phyloP scores from a whole-genome alignment of 371 early-diverging fungal genomes.

The Zychaea mexicana region DNA sequence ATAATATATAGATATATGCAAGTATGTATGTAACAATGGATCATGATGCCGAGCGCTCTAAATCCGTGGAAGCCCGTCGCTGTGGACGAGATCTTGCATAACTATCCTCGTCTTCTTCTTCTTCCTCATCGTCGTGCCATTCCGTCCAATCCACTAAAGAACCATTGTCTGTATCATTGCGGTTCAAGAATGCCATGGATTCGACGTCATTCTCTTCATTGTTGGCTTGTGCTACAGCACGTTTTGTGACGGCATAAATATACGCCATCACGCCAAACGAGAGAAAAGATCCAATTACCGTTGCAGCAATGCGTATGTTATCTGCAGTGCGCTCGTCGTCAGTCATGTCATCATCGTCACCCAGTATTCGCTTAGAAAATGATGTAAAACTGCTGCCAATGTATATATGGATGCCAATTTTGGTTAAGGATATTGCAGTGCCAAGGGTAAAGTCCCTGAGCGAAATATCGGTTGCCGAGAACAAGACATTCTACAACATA shows the following conservation, averaged over 20 bases:
- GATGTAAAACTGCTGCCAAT: constrained; percentile 73
- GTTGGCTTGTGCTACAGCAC: constrained; percentile 49
- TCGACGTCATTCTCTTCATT: constrained; percentile 20
- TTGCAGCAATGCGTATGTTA: constrained; percentile 33
- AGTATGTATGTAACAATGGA: background rate
- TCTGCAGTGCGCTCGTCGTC: constrained; percentile 32
- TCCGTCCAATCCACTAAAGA: constrained; percentile 25
- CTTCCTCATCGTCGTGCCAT: constrained; percentile 30
- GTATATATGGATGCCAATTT: constrained; percentile 70
- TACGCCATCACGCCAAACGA: constrained; percentile 62
- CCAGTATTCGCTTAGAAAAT: constrained; percentile 49
- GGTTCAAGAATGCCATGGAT: constrained; percentile 23
- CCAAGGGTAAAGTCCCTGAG: constrained; percentile 57
- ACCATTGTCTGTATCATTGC: background rate
- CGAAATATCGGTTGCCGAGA: constrained; percentile 66
- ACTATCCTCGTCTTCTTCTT: constrained; percentile 10
- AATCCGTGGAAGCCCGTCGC: background rate
- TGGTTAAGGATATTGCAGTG: constrained; percentile 66
- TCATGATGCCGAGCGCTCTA: background rate
- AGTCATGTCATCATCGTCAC: constrained; percentile 51
- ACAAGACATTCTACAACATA: constrained; percentile 53
- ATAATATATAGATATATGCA: too few relatives aligned
- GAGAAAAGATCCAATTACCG: constrained; percentile 45
- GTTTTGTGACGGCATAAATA: constrained; percentile 56
- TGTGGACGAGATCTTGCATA: background rate